Conservation (phyloP, 192 early-diverging fungal species). For the Backusella psychrophila region DNA sequence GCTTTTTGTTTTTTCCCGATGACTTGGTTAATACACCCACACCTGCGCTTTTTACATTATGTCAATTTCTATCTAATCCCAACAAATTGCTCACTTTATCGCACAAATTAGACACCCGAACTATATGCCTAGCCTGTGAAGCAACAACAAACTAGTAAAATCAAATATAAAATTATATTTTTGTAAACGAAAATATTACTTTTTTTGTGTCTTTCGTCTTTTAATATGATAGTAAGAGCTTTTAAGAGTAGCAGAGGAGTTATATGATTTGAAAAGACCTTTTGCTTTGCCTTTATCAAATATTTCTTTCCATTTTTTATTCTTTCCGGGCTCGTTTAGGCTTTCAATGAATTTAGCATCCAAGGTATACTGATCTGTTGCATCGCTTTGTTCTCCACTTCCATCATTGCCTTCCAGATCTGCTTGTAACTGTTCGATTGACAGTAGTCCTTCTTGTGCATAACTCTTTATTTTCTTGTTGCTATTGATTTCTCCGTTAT, state of each 20-base stretch:
- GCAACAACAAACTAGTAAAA: background rate
- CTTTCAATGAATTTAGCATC: conserved; percentile 7
- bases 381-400: background rate
- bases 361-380: background rate
- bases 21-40: background rate
- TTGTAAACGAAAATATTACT: background rate
- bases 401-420: background rate
- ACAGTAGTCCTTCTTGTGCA: background rate
- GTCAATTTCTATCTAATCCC: conserved; percentile 13
- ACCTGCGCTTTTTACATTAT: conserved; percentile 10
- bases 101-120: background rate
- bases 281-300: conserved; percentile 12
- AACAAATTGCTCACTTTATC: conserved; percentile 13
- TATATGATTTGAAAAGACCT: conserved; percentile 4
- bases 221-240: conserved; percentile 10
- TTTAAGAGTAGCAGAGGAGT: conserved; percentile 3
- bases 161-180: conserved; percentile 10
- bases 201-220: conserved; percentile 4
- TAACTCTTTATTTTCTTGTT: background rate
- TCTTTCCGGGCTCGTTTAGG: conserved; percentile 1
- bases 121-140: conserved; percentile 14
- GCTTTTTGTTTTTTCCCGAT: too few relatives aligned
- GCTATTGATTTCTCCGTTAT: background rate
- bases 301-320: conserved; percentile 9
- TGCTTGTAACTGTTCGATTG: background rate